phyloP scores from a whole-genome alignment of 129 eudicot species.

The Ambrosia artemisiifolia region DNA sequence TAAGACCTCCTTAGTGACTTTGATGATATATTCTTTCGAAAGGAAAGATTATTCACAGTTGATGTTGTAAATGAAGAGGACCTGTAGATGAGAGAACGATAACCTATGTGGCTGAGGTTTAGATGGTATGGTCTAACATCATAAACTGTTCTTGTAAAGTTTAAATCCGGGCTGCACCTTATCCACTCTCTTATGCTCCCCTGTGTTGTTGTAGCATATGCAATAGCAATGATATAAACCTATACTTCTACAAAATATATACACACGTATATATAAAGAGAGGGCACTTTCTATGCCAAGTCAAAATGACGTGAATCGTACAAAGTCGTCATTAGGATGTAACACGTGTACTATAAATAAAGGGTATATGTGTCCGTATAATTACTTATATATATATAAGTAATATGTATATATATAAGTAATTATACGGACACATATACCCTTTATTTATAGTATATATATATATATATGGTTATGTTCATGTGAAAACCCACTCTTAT shows the following conservation, averaged over 20 bases:
- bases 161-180: constrained; percentile 29
- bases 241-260: background rate
- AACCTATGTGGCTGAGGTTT: constrained; percentile 44
- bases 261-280: too few species aligned
- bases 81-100: constrained; percentile 52
- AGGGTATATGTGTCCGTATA: too few species aligned
- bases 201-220: constrained; percentile 11
- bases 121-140: constrained; percentile 41
- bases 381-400: too few species aligned
- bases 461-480: too few species aligned
- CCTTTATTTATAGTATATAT: too few species aligned
- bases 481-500: too few species aligned
- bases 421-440: too few species aligned
- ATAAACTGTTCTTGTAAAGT: background rate
- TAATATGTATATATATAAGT: too few species aligned
- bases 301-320: too few species aligned
- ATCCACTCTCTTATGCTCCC: constrained; percentile 38
- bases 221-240: background rate
- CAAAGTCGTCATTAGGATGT: too few species aligned
- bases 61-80: background rate
- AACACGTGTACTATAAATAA: too few species aligned
- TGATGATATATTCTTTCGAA: background rate
- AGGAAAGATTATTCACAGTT: background rate
- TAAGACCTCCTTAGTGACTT: background rate
- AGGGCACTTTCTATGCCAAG: too few species aligned